Base-by-base conservation (phyloP, 2,329 filamentous ascomycete species). In the Claviceps sp. region DNA sequence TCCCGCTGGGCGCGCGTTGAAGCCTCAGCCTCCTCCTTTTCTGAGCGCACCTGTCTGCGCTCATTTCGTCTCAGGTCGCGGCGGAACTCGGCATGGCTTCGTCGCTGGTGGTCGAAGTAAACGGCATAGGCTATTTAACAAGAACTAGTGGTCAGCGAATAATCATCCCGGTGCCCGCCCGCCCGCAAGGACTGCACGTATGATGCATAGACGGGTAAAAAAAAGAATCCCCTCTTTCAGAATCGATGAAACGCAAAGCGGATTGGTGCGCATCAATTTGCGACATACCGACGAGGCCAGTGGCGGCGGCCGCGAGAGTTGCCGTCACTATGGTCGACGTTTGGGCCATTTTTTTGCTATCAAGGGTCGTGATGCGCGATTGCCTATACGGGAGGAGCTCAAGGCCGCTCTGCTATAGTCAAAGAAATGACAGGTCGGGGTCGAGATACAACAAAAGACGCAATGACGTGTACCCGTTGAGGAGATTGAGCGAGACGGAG, bases 21-120 rank as follows among this genome's bases (percentile, higher is more conserved):
- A 54, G 78, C 76, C 64, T 84, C 79, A 55, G 82, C 84, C 65
- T 83, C 77, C 62, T 87, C 84, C 72, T 89, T 88, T 62, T 83
- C 81, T 54, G 74, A 79, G 60, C 84, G 83, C 57, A 77, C 80
- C 67, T 85, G 79, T 64, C 78, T 78, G 70, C 87, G 85, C 67
- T 86, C 84, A 69, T 88, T 86, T 64, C 84, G 81, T 68, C 87
- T 86, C 62, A 86, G 70, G 62, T 77, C 71, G 64, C 80, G 79
- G 61, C 82, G 76, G 72, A 85, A 86, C 60, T 82, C 77, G 62
- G 80, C 70, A 61, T 82, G 73, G 63, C 72, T 75, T 58, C 82
- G 79, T 60, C 82, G 77, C 64, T 78, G 75, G 63, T 82, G 77
- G 68, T 86, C 82, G 67, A 86, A 86, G 70, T 83, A 86, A 60